Evolutionary conservation across 768 basidiomycete genomes (phyloP), one percentile per base, ranked within the genome.

Genomic region (Phaeotremella fagi): DNA sequence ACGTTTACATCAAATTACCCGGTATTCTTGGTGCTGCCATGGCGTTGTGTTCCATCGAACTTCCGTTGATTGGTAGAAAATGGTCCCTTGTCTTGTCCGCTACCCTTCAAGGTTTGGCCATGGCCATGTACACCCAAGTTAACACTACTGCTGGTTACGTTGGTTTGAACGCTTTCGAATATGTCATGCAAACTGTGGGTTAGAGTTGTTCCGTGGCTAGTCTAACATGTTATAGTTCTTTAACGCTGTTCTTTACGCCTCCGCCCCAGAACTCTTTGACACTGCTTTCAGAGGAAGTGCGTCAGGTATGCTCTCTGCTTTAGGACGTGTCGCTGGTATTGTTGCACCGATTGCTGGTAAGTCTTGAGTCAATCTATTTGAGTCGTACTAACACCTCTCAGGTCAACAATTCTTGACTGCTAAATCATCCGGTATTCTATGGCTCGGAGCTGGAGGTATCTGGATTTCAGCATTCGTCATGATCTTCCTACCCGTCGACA

Each of bases 201-300:
- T n/a, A n/a, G n/a, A n/a, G n/a, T n/a, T n/a, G n/a, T n/a, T n/a
- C n/a, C 16, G 43, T 28, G 43, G 16, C 27, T 15, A 22, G 20
- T 7, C 11, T 15, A 14, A n/a, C n/a, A n/a, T 45, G 9, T 6
- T 28, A 20, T 33, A 68, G 61, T 64, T 66, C 55, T 75, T 73
- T 61, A 70, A 71, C 52, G 73, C 73, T n/a, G 62, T 73, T 1
- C 59, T 75, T 7, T 75, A 75, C 54, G 71, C 68, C 16, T 70
- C 68, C 16, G 72, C 70, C 6, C 71, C 71, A 11, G 73, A 73
- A 55, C 52, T 67, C n/a, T 72, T 73, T 59, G 70, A 70, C 37
- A 71, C 71, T 0, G 59, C 68, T 22, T 68, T 63, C 46, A 54
- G 73, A 52, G 73, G 71, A 28, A 58, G 52, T 11, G 73, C 68